Evolutionary conservation across 306 rosid species (phyloP), one percentile per base, ranked within the genome.

Genomic region (Prunus dulcis): DNA sequence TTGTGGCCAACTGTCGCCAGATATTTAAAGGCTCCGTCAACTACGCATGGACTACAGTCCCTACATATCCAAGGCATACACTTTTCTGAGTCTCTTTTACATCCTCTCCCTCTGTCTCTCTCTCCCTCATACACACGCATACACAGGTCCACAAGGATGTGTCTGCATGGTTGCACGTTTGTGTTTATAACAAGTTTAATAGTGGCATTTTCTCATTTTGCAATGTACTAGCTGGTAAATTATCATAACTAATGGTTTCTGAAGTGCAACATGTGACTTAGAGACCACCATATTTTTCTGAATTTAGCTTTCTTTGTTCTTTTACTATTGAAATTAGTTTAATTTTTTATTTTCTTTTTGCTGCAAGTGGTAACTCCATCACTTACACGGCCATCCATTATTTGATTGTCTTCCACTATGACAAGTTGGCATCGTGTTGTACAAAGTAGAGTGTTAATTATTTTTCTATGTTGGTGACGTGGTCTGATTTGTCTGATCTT

Each of bases 1-100:
- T 96, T 64, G 96, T 92, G 30, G 71, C 82, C 22, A 96, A 96
- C 72, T 96, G 98, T 74, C 93, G 93, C 76, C 92, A 89, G 47
- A 69, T 92, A 84, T 96, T 92, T 82, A 96, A 92, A 91, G 99
- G 99, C 70, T 91, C 98, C 34, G 97, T 96, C 72, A 88, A 96
- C 81, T 96, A 96, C 74, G 99, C 97, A 56, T 96, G 99, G 99
- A 96, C 99, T 68, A 91, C 99, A 0, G 99, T 96, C 83, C 99
- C 99, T 45, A 96, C 99, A 61, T 96, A 92, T 76, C 99, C 99
- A 66, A 96, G 99, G 99, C 83, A 86, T 67, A 9, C 64, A 61
- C 32, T 68, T 67, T 25, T 73, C 68, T 20, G 20, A 52, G 52
- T 38, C 51, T 64, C 52, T 9, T 32, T 63, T 69, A 25, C 15